Evolutionary conservation across 2,329 filamentous ascomycete genomes (phyloP).

Genomic region (Pseudogymnoascus sp.): DNA sequence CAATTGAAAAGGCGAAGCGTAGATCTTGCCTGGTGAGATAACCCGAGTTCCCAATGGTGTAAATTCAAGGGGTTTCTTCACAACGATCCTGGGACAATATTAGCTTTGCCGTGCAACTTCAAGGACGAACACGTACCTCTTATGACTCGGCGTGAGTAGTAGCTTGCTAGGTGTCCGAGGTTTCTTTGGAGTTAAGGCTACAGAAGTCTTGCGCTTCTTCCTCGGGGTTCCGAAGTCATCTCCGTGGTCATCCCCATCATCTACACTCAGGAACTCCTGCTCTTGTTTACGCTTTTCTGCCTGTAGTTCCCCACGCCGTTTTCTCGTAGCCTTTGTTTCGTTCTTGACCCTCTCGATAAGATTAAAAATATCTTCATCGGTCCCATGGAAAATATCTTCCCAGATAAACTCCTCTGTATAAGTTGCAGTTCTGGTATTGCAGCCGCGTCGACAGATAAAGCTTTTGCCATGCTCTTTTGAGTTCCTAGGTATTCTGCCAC

Average conservation of each 20-base stretch:
- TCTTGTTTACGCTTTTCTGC: constrained; percentile 22
- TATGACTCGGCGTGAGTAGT: constrained; percentile 55
- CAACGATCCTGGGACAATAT: constrained; percentile 42
- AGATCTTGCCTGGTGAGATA: constrained; percentile 65
- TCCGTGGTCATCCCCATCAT: constrained; percentile 27
- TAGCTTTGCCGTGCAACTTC: neutral
- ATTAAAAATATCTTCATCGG: constrained; percentile 20
- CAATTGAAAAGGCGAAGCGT: constrained; percentile 83
- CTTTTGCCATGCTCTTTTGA: constrained; percentile 73
- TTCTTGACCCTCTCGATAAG: constrained; percentile 44
- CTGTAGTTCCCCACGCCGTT: constrained; percentile 22
- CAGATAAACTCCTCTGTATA: constrained; percentile 91
- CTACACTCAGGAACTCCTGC: constrained; percentile 30
- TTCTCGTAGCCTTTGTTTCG: constrained; percentile 63
- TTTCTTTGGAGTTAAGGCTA: constrained; percentile 28
- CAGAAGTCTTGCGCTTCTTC: constrained; percentile 46
- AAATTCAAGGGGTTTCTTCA: constrained; percentile 89
- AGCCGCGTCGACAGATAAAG: constrained; percentile 83
- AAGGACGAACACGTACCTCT: constrained; percentile 37
- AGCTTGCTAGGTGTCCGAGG: constrained; percentile 34
- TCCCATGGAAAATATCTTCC: constrained; percentile 66
- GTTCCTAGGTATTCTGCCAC: constrained; percentile 63
- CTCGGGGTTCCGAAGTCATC: constrained; percentile 42
- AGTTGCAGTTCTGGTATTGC: constrained; percentile 77
- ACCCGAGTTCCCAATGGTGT: constrained; percentile 87